Evolutionary conservation across 306 rosid species (phyloP).

Genomic region (Acacia confusa): DNA sequence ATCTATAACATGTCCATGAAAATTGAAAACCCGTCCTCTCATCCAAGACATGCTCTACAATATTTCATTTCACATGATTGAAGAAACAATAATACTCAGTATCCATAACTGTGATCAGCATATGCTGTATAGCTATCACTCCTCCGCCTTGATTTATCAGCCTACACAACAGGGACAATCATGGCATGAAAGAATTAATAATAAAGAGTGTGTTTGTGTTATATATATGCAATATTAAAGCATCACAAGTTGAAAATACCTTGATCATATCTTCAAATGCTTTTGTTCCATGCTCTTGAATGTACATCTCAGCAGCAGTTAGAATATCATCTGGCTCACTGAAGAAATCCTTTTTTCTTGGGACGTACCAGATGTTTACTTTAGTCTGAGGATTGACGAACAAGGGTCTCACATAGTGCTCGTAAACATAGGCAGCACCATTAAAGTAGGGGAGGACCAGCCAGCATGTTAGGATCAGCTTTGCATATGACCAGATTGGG

Average conservation of each 20-base stretch:
- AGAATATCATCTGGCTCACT: slow-evolving; percentile 70
- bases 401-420: slow-evolving; percentile 77
- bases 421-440: slow-evolving; percentile 92
- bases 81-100: background rate
- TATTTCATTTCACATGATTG: slow-evolving; percentile 10
- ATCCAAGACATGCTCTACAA: slow-evolving; percentile 17
- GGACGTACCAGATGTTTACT: slow-evolving; percentile 86
- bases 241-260: slow-evolving; percentile 49
- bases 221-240: background rate
- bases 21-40: slow-evolving; percentile 18
- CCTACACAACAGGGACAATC: slow-evolving; percentile 50
- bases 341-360: slow-evolving; percentile 65
- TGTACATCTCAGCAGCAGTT: slow-evolving; percentile 90
- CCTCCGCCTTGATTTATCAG: slow-evolving; percentile 58
- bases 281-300: slow-evolving; percentile 70
- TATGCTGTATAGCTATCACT: slow-evolving; percentile 35
- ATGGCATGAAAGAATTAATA: background rate
- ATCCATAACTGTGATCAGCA: slow-evolving; percentile 36
- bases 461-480: slow-evolving; percentile 83
- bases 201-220: background rate
- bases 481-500: slow-evolving; percentile 92
- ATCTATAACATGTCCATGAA: slow-evolving; percentile 29
- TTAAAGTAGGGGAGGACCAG: slow-evolving; percentile 89
- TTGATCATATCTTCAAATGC: slow-evolving; percentile 71
- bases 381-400: slow-evolving; percentile 69